Base-by-base conservation (phyloP, 1,139 yeast species). In the Kluyveromyces marxianus region DNA sequence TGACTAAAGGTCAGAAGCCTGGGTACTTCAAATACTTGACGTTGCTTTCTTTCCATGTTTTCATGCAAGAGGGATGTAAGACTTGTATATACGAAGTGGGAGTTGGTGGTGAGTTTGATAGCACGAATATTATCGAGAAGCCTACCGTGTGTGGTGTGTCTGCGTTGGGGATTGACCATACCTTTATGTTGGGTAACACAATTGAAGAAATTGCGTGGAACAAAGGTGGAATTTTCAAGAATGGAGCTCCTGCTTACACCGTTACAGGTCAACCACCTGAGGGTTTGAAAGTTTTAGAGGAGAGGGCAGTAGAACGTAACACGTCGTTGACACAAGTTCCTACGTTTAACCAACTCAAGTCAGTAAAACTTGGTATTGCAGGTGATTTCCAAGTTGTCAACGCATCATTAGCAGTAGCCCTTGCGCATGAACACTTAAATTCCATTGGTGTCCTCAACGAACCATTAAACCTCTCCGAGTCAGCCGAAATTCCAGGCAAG, bases 1-100 rank as follows among this genome's bases (percentile, higher is more conserved):
- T 88, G 75, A 84, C 77, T 35, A 74, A 75, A 25, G 80, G 77
- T 6, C 76, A 79, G 48, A 89, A 86, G 60, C 99, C 99, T 24
- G 92, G 89, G 66, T 94, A 94, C 64, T 94, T 94, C 72, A 83
- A 95, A 60, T 92, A 80, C 65, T 70, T 94, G 63, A 94, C 99
- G 0, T 67, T 94, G 25, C 67, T 94, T 48, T 88, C 97, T 2
- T 92, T 88, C 69, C 97, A 94, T 62, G 85, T 88, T 1, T 94
- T 94, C 58, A 63, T 88, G 68, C 74, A 79, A 50, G 98, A 92
- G 66, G 85, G 87, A 1, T 90, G 94, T 28, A 87, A 89, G 58
- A 79, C 96, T 21, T 97, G 98, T 8, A 83, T 94, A 39, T 88
- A 87, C 59, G 99, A 94, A 64, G 98, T 94, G 27, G 99, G 99